Evolutionary conservation across 345 rosid species (phyloP), one percentile per base, ranked within the genome.

Genomic region (Acer yangbiense): DNA sequence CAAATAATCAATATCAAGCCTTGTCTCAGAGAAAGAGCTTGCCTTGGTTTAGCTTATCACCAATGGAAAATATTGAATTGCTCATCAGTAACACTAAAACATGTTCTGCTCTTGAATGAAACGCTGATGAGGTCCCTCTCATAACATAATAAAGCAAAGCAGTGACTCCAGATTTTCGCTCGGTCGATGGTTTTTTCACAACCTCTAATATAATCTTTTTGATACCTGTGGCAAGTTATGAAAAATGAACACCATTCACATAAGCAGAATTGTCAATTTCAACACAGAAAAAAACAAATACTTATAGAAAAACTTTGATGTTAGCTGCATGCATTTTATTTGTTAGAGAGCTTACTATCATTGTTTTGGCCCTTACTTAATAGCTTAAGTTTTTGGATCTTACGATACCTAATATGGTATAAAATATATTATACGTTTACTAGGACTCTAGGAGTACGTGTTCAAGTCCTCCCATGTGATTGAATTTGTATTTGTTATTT

Each of bases 91-190:
- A 75, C 73, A 73, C 73, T 78, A 94, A 78, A 77, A 86, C 85
- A 58, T 78, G 72, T 69, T 83, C 86, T 67, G 94, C 95, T 83
- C 82, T 89, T 71, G 98, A 94, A 80, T 94, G 97, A 71, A 92
- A 83, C 80, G 81, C 85, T 60, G 85, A 82, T 60, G 83, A 81
- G 69, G 84, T 83, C 82, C 94, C 95, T 75, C 86, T 87, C 95
- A 91, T 88, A 75, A 80, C 82, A 88, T 91, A 82, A 82, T 78
- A 89, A 76, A 96, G 85, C 68, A 96, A 78, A 69, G 90, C 83
- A 89, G 86, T 84, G 43, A 71, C 94, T 55, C 95, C 98, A 81
- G 85, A 80, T 77, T 85, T 90, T 61, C 90, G 84, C 46, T 50
- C 39, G 72, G 69, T 76, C 72, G 82, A 66, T 16, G 89, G 91